A percentile compares a stretch with the other conserved stretches of the same genome.
Evolutionary conservation across 345 rosid genomes (phyloP).

Genomic region (Gossypium arboreum): DNA sequence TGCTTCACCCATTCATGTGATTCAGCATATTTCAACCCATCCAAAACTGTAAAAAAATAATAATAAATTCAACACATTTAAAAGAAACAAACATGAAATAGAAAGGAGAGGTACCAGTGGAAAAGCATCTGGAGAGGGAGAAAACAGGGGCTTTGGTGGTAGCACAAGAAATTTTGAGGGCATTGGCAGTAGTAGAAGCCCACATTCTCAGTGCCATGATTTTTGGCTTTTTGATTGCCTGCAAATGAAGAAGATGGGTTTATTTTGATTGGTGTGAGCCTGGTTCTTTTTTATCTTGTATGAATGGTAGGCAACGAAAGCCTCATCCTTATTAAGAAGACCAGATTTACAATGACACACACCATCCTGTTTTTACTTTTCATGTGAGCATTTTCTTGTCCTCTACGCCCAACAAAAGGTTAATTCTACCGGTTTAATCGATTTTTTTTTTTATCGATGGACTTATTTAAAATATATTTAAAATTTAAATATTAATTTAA

Average conservation of each 20-base stretch:
- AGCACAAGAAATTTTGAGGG: conserved; percentile 61
- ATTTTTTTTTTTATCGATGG: too few relatives aligned
- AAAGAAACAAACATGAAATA: not conserved
- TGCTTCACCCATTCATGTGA: conserved; percentile 98
- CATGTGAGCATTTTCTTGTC: not conserved
- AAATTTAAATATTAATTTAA: too few relatives aligned
- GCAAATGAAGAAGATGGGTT: conserved; percentile 6
- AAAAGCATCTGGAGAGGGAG: conserved; percentile 78
- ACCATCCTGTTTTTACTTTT: not conserved
- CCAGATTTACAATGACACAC: not conserved
- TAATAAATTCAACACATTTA: not conserved
- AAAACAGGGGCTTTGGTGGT: conserved; percentile 44
- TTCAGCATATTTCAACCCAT: conserved; percentile 84
- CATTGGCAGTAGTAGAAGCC: conserved; percentile 96
- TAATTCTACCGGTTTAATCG: too few relatives aligned
- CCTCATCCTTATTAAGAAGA: conserved; percentile 52
- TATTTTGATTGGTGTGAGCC: not conserved
- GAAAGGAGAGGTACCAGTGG: conserved; percentile 40
- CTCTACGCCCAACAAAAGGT: too few relatives aligned
- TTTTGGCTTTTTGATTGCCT: conserved; percentile 20
- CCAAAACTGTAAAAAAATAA: conserved; percentile 47
- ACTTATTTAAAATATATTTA: too few relatives aligned
- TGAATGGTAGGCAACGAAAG: conserved; percentile 71
- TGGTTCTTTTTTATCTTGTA: conserved; percentile 41
- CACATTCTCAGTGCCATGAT: conserved; percentile 88